Conservation (phyloP, 2,329 filamentous ascomycete species). For the Nemania sp. region DNA sequence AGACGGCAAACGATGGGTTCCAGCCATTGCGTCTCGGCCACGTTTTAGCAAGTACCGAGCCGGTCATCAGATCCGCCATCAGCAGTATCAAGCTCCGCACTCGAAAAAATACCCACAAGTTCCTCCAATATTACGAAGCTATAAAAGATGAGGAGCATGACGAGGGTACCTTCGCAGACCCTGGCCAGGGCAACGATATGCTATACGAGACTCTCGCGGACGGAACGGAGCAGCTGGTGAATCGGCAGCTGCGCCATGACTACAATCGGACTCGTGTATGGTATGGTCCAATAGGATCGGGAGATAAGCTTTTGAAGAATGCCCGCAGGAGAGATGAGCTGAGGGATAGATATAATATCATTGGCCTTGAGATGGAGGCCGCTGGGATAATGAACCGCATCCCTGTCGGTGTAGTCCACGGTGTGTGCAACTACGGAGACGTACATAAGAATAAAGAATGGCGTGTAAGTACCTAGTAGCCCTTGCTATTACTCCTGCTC, state of each 20-base stretch:
- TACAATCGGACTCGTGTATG: slow-evolving; percentile 18
- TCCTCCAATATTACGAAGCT: slow-evolving; percentile 21
- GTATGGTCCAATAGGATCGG: slow-evolving; percentile 32
- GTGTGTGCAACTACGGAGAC: slow-evolving; percentile 31
- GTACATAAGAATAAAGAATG: slow-evolving; percentile 29
- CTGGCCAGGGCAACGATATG: slow-evolving; percentile 10
- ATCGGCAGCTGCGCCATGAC: not conserved
- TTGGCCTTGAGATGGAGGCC: slow-evolving; percentile 30
- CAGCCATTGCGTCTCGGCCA: slow-evolving; percentile 4
- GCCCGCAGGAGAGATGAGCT: slow-evolving; percentile 14
- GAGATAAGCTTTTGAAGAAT: slow-evolving; percentile 21
- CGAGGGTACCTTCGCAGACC: slow-evolving; percentile 14
- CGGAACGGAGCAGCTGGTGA: not conserved
- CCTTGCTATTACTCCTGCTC: no score
- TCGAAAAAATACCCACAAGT: not conserved
- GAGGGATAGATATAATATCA: slow-evolving; percentile 25
- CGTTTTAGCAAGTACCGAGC: slow-evolving; percentile 15
- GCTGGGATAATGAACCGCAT: slow-evolving; percentile 27
- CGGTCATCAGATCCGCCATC: slow-evolving; percentile 29
- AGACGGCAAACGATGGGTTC: slow-evolving; percentile 7
- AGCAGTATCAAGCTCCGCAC: slow-evolving; percentile 17
- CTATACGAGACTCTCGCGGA: slow-evolving; percentile 4
- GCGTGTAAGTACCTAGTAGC: not conserved
- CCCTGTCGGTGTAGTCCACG: slow-evolving; percentile 22
- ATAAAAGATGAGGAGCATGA: slow-evolving; percentile 20